Evolutionary conservation across 495 filamentous ascomycete genomes (phyloP).

Genomic region (Cladorrhinum samala): DNA sequence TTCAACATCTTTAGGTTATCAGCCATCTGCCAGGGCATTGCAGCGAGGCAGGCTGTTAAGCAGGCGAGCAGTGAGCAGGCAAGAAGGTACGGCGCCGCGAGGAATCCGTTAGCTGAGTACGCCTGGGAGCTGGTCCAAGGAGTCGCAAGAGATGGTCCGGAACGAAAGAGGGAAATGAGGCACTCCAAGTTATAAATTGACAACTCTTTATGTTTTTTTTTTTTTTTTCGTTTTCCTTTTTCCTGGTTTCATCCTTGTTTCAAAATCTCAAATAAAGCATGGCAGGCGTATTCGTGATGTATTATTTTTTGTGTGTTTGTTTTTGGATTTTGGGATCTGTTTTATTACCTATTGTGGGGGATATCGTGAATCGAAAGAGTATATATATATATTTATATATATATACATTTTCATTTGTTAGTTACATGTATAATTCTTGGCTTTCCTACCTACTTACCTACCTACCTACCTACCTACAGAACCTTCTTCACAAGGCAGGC

Average conservation of each 20-base stretch:
- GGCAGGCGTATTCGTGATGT: not conserved
- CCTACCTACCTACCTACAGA: no score
- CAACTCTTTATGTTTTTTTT: no score
- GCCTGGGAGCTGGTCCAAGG: constrained; percentile 59
- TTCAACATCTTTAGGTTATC: constrained; percentile 57
- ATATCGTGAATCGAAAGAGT: no score
- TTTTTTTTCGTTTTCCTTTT: no score
- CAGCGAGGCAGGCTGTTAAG: constrained; percentile 70
- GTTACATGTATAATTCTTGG: no score
- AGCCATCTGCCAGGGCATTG: constrained; percentile 92
- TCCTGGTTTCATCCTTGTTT: no score
- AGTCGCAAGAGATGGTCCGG: constrained; percentile 12
- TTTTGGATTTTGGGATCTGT: no score
- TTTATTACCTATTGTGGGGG: no score
- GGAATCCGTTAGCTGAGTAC: constrained; percentile 61
- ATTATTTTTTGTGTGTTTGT: not conserved
- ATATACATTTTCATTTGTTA: no score
- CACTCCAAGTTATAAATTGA: constrained; percentile 12
- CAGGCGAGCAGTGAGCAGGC: constrained; percentile 90
- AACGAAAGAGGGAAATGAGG: constrained; percentile 9
- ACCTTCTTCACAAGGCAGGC: no score
- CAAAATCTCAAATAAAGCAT: not conserved
- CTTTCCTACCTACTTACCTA: no score
- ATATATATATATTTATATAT: no score
- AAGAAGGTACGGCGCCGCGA: constrained; percentile 57